These are phyloP conservation scores for Marchantia polymorpha DNA, from an alignment of 225 moss, liverwort and hornwort species.

Conservation along the genomic window DNA sequence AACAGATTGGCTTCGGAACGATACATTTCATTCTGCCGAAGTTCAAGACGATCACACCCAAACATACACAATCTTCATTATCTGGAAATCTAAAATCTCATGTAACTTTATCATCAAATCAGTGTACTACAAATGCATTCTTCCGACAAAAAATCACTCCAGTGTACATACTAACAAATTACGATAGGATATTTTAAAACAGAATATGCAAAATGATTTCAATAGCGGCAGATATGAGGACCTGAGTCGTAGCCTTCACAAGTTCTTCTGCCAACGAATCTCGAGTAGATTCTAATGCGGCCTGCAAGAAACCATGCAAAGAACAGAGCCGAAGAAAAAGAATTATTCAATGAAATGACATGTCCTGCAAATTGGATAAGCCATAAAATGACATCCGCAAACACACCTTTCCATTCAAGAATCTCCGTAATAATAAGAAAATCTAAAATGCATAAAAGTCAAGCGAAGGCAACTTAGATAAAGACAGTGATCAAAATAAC, in stretches of 20 bases:
- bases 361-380: neutral
- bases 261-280: slow-evolving; percentile 97
- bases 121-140: neutral
- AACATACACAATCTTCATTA: too few relatives aligned
- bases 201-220: neutral
- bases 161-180: neutral
- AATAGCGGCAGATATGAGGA: slow-evolving; percentile 8
- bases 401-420: neutral
- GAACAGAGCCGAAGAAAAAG: neutral
- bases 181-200: neutral
- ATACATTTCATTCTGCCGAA: slow-evolving; percentile 68
- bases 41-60: neutral
- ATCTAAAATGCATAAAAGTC: neutral
- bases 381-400: slow-evolving; percentile 2
- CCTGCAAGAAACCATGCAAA: slow-evolving; percentile 35
- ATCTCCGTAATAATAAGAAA: neutral
- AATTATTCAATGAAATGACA: neutral
- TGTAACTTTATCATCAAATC: too few relatives aligned
- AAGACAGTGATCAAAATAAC: neutral
- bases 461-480: neutral
- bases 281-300: slow-evolving; percentile 84
- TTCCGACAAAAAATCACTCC: neutral
- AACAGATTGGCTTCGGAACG: slow-evolving; percentile 73
- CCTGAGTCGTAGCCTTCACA: slow-evolving; percentile 94
- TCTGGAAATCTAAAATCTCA: too few relatives aligned